A percentile compares a stretch with the other conserved stretches of the same genome.
These are phyloP conservation scores for Fusarium drepaniforme DNA, from an alignment of 2,329 filamentous ascomycete species.

Conservation along the genomic window DNA sequence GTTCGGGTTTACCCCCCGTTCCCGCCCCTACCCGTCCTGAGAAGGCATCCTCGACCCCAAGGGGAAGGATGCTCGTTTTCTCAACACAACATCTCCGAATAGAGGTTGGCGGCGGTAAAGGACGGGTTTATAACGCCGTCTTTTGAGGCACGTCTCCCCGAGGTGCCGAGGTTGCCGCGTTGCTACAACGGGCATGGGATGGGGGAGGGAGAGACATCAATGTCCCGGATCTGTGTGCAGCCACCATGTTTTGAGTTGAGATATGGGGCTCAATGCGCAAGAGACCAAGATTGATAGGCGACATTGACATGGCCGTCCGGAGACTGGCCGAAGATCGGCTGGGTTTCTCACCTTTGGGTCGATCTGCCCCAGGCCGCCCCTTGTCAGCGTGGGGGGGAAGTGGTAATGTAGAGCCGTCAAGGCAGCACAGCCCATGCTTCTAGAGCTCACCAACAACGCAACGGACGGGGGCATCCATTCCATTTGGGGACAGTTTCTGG, in stretches of 20 bases:
- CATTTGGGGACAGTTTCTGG: constrained; percentile 13
- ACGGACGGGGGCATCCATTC: constrained; percentile 11
- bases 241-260: constrained; percentile 23
- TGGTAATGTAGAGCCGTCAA: not conserved
- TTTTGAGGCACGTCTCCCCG: constrained; percentile 6
- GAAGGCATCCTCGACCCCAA: constrained; percentile 7
- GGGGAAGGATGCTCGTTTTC: not conserved
- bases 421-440: constrained; percentile 14
- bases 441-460: constrained; percentile 27
- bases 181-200: not conserved
- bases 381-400: constrained; percentile 22
- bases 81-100: constrained; percentile 1
- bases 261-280: constrained; percentile 1
- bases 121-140: constrained; percentile 16
- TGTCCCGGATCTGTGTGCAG: constrained; percentile 20
- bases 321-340: constrained; percentile 31
- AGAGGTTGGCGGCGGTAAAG: constrained; percentile 29
- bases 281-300: constrained; percentile 2
- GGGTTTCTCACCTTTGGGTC: constrained; percentile 2
- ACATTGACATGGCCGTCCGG: constrained; percentile 11
- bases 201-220: not conserved
- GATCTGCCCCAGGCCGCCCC: constrained; percentile 2
- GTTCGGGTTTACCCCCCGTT: constrained; percentile 1
- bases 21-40: constrained; percentile 5
- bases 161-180: constrained; percentile 33